phyloP scores from a whole-genome alignment of 2,329 filamentous ascomycete genomes.

The Pseudocercospora musae region DNA sequence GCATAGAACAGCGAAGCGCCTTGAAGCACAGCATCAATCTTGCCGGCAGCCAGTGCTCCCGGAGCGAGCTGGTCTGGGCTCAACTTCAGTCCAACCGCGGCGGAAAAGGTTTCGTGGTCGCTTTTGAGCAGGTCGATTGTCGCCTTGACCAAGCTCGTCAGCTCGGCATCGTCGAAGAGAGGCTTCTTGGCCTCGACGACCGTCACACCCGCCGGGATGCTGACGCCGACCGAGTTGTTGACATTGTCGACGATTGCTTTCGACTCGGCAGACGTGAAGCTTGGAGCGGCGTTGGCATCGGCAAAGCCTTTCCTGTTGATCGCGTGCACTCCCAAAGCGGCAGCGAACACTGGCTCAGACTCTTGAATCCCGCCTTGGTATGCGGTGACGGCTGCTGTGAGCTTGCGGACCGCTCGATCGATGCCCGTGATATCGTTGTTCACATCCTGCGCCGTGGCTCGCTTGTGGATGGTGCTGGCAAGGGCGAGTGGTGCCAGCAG shows the following conservation, averaged over 20 bases:
- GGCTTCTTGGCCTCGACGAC: conserved; percentile 26
- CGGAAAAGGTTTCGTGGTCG: conserved; percentile 28
- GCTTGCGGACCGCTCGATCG: conserved; percentile 22
- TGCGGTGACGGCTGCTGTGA: conserved; percentile 24
- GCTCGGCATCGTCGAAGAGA: conserved; percentile 25
- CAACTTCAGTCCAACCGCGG: conserved; percentile 25
- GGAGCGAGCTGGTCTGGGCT: conserved; percentile 19
- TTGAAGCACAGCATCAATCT: conserved; percentile 23
- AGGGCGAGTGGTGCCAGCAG: conserved; percentile 21
- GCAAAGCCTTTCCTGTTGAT: conserved; percentile 27
- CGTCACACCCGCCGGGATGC: conserved; percentile 21
- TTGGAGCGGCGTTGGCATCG: conserved; percentile 20
- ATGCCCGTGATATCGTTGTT: conserved; percentile 29
- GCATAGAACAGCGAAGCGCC: conserved; percentile 18
- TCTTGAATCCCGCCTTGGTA: conserved; percentile 26
- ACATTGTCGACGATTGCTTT: conserved; percentile 25
- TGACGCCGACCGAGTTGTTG: conserved; percentile 27
- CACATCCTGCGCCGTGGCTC: conserved; percentile 19
- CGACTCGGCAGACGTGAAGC: conserved; percentile 26
- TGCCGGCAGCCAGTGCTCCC: conserved; percentile 19
- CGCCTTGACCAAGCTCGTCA: conserved; percentile 24
- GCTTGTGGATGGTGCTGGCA: conserved; percentile 12
- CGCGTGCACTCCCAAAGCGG: conserved; percentile 23
- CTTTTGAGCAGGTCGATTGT: conserved; percentile 26
- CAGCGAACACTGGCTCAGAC: conserved; percentile 21